phyloP scores from a whole-genome alignment of 306 rosid species.

The Inga oerstediana region DNA sequence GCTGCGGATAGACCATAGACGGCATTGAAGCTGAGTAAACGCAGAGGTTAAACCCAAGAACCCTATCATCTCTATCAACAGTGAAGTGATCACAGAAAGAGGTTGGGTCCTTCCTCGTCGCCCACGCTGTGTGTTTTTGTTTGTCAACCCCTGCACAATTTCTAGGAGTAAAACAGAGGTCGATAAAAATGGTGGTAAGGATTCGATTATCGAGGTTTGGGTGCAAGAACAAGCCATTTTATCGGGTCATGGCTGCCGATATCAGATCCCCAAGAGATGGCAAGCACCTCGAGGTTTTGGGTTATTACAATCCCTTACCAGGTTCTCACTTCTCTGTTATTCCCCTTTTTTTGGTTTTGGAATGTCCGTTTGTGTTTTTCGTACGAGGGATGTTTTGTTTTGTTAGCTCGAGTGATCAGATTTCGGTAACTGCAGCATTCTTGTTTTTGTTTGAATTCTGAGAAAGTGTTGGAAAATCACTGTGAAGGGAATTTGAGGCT shows the following conservation, averaged over 20 bases:
- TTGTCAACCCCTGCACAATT: not conserved
- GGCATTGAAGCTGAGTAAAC: not conserved
- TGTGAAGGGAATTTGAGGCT: not conserved
- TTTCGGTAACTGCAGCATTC: not conserved
- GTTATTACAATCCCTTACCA: conserved; percentile 91
- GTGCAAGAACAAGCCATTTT: conserved; percentile 85
- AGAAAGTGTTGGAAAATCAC: not conserved
- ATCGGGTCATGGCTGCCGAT: conserved; percentile 90
- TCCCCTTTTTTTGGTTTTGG: not conserved
- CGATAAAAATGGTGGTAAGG: conserved; percentile 75
- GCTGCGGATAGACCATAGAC: not conserved
- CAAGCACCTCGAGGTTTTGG: conserved; percentile 86
- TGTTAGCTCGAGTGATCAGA: not conserved
- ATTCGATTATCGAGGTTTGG: conserved; percentile 84
- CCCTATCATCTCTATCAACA: not conserved
- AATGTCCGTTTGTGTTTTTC: not conserved
- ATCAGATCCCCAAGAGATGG: conserved; percentile 95
- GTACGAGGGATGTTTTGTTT: too few species aligned
- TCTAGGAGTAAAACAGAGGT: not conserved
- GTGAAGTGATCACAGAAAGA: not conserved
- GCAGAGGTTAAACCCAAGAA: not conserved
- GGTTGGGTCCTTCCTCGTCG: not conserved
- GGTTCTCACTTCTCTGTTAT: conserved; percentile 38
- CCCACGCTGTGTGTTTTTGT: not conserved
- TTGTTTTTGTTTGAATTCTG: not conserved